Evolutionary conservation across 345 rosid genomes (phyloP).

Genomic region (Brassica rapa): DNA sequence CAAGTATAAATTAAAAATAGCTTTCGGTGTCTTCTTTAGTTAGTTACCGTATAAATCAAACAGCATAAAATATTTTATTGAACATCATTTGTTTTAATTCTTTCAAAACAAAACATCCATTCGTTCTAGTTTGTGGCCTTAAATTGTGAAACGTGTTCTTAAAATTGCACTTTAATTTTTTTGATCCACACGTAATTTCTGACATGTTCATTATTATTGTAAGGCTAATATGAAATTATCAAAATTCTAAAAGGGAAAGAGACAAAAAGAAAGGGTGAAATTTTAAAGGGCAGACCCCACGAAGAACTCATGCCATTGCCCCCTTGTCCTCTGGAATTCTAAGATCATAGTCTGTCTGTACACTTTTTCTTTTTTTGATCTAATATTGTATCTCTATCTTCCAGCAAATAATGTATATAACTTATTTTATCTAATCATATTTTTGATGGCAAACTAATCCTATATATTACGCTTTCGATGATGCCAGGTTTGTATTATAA

Average conservation of each 20-base stretch:
- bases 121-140: no score
- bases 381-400: neutral
- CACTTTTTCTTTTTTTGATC: neutral
- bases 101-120: no score
- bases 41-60: no score
- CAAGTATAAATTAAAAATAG: no score
- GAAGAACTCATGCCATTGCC: conserved; percentile 36
- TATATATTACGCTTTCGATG: neutral
- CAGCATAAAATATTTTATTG: no score
- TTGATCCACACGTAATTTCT: conserved; percentile 16
- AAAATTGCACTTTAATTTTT: neutral
- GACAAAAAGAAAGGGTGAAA: conserved; percentile 28
- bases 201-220: neutral
- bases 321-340: conserved; percentile 12
- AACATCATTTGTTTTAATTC: no score
- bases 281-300: neutral
- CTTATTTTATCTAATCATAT: neutral
- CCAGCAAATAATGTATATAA: conserved; percentile 8
- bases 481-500: conserved; percentile 3
- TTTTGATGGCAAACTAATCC: neutral
- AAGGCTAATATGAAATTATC: conserved; percentile 20
- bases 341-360: neutral
- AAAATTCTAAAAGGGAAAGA: conserved; percentile 27
- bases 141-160: neutral
- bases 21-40: no score